Conservation (phyloP, 2,329 filamentous ascomycete species). For the Botryotinia narcissicola region DNA sequence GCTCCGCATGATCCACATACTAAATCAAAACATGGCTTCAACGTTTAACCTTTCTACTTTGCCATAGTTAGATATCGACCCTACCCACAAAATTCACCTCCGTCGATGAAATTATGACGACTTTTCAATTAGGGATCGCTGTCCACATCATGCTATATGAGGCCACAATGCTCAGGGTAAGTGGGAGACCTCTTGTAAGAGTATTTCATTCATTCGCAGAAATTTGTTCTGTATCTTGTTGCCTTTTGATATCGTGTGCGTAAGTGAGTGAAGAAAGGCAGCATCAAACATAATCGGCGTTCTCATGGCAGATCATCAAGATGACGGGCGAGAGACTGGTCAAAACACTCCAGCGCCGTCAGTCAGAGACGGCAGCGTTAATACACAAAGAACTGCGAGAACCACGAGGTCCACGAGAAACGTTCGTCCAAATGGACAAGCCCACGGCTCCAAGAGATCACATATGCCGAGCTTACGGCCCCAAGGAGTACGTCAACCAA, state of each 20-base stretch:
- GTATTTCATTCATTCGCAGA: neutral
- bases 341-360: neutral
- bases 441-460: conserved; percentile 6
- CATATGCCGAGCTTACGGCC: neutral
- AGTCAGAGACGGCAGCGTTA: conserved; percentile 4
- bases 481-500: neutral
- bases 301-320: conserved; percentile 8
- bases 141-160: neutral
- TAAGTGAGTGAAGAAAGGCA: neutral
- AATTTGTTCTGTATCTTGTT: neutral
- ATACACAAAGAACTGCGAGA: conserved; percentile 8
- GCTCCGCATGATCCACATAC: conserved; percentile 7
- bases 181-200: neutral
- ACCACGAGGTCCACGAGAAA: neutral
- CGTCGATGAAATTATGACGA: neutral
- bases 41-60: neutral
- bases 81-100: conserved; percentile 2
- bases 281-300: neutral
- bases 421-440: conserved; percentile 2
- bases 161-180: neutral
- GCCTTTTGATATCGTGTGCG: neutral
- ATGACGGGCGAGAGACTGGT: neutral
- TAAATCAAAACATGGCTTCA: neutral
- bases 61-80: neutral
- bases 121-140: neutral